These are phyloP conservation scores for Biscogniauxia marginata DNA, from an alignment of 2,329 filamentous ascomycete genomes.

Conservation along the genomic window DNA sequence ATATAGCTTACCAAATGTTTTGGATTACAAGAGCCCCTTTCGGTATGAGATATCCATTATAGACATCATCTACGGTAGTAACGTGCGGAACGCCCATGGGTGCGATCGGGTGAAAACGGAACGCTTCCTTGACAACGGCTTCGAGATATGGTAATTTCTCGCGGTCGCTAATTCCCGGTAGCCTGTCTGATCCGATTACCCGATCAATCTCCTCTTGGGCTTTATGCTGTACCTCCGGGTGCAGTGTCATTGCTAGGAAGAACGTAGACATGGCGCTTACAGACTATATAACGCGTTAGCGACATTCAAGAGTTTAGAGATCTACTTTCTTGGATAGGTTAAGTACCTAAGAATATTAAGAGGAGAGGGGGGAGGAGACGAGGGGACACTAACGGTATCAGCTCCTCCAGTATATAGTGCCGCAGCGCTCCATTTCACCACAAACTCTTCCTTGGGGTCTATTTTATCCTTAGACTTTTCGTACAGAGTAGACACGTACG, in stretches of 20 bases:
- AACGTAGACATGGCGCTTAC: slow-evolving; percentile 41
- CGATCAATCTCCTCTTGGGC: slow-evolving; percentile 34
- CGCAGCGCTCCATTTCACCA: slow-evolving; percentile 20
- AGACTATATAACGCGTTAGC: slow-evolving; percentile 31
- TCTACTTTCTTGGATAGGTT: too few species aligned
- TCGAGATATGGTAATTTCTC: slow-evolving; percentile 27
- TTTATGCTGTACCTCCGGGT: slow-evolving; percentile 43
- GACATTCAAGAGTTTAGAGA: too few species aligned
- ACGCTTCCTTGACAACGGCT: slow-evolving; percentile 24
- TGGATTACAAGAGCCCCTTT: slow-evolving; percentile 14
- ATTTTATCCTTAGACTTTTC: slow-evolving; percentile 1
- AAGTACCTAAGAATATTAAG: background rate
- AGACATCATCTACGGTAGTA: slow-evolving; percentile 8
- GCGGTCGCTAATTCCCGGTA: slow-evolving; percentile 25
- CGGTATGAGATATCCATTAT: slow-evolving; percentile 18
- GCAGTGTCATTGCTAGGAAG: slow-evolving; percentile 46
- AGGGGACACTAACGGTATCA: slow-evolving; percentile 19
- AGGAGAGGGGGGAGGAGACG: background rate
- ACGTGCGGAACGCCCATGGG: slow-evolving; percentile 24
- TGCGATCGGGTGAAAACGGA: slow-evolving; percentile 26
- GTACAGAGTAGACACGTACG: slow-evolving; percentile 7
- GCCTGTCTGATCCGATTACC: slow-evolving; percentile 28
- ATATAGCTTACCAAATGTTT: slow-evolving; percentile 19
- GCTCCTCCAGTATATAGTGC: slow-evolving; percentile 22
- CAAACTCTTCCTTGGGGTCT: slow-evolving; percentile 10